A percentile compares a stretch with the other conserved stretches of the same genome.
These are phyloP conservation scores for Withania somnifera DNA, from an alignment of 305 asterid genomes.

Conservation along the genomic window DNA sequence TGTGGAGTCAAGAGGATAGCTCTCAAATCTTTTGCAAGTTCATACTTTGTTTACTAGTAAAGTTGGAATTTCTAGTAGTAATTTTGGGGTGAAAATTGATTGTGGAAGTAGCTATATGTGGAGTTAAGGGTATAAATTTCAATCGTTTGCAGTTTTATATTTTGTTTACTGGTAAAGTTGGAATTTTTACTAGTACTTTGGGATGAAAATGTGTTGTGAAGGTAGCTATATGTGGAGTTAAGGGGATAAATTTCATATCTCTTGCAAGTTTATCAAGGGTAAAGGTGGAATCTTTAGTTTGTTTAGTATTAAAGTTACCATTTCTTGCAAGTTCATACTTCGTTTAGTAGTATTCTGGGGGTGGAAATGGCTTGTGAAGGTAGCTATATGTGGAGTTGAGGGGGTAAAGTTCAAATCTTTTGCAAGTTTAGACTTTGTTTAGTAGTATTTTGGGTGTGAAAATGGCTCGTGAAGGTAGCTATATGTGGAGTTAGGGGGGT, in stretches of 20 bases:
- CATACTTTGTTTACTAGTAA: background rate
- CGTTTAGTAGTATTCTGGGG: background rate
- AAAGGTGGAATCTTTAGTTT: conserved; percentile 7
- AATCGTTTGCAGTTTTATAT: no score
- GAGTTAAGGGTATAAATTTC: background rate
- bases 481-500: conserved; percentile 47
- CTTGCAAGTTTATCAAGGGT: background rate
- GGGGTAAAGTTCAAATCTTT: conserved; percentile 15
- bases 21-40: no score
- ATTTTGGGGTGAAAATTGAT: no score
- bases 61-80: background rate
- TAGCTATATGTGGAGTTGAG: no score
- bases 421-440: background rate
- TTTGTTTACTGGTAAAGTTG: conserved; percentile 2
- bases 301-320: conserved; percentile 6
- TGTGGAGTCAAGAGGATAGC: conserved; percentile 43
- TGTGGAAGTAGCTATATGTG: no score
- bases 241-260: background rate
- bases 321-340: conserved; percentile 15
- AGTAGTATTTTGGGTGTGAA: background rate
- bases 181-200: conserved; percentile 10
- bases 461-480: conserved; percentile 52
- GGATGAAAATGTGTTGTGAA: conserved; percentile 4
- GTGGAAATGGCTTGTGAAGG: conserved; percentile 44
- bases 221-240: background rate